Percentiles rank a stretch among this genome's conserved stretches.
These are phyloP conservation scores for Hypoxylon trugodes DNA, from an alignment of 495 filamentous ascomycete species.

Conservation along the genomic window DNA sequence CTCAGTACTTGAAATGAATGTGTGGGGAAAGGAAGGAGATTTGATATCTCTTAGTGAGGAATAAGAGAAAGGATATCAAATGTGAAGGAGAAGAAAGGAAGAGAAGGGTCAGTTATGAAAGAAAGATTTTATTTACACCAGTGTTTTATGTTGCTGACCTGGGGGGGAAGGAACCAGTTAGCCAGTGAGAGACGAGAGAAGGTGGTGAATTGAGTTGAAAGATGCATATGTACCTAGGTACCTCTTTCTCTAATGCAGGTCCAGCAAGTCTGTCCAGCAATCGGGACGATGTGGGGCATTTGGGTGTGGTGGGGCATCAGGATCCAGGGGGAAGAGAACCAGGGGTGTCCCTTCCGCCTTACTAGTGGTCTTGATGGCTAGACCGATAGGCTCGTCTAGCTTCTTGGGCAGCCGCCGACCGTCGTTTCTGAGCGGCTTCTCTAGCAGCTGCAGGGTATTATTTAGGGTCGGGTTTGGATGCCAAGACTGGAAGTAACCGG, in stretches of 20 bases:
- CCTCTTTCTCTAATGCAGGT: neutral
- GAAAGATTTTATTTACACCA: slow-evolving; percentile 24
- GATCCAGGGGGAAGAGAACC: slow-evolving; percentile 9
- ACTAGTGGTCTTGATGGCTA: too few relatives aligned
- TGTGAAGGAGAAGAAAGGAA: slow-evolving; percentile 19
- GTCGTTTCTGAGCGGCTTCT: slow-evolving; percentile 1
- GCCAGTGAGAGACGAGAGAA: neutral
- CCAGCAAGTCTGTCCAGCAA: slow-evolving; percentile 26
- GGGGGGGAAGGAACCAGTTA: too few relatives aligned
- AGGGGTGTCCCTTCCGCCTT: slow-evolving; percentile 17
- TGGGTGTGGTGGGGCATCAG: slow-evolving; percentile 1
- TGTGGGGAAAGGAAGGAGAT: slow-evolving; percentile 39
- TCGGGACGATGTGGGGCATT: slow-evolving; percentile 34
- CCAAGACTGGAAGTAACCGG: slow-evolving; percentile 25
- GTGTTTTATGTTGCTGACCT: slow-evolving; percentile 27
- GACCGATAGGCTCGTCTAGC: too few relatives aligned
- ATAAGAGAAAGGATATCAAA: slow-evolving; percentile 20
- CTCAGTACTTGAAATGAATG: slow-evolving; percentile 37
- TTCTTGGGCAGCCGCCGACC: slow-evolving; percentile 16
- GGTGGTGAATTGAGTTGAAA: too few relatives aligned
- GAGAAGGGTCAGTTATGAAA: slow-evolving; percentile 21
- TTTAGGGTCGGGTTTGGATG: slow-evolving; percentile 23
- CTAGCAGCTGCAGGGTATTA: slow-evolving; percentile 13
- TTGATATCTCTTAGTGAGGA: slow-evolving; percentile 37
- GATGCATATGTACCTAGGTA: neutral